These are phyloP conservation scores for Stramenopiles sp. DNA, from an alignment of 352 stramenopile genomes.

Conservation along the genomic window DNA sequence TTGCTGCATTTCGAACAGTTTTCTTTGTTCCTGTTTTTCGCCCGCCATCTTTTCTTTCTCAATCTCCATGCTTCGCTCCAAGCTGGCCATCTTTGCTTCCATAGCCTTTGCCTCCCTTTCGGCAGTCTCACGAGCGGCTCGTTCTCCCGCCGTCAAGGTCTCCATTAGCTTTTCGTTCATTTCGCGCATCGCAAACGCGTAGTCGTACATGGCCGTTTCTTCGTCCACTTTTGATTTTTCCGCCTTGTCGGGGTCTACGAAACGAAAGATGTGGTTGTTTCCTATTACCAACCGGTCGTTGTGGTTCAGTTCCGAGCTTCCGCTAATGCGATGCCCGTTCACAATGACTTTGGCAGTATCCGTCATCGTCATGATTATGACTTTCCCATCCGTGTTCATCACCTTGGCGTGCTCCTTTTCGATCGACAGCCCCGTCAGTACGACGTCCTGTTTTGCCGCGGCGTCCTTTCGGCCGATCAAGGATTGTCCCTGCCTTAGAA, in stretches of 20 bases:
- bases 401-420: constrained; percentile 35
- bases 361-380: constrained; percentile 28
- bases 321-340: constrained; percentile 36
- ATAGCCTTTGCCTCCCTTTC: constrained; percentile 34
- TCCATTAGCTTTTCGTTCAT: constrained; percentile 47
- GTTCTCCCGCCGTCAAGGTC: constrained; percentile 45
- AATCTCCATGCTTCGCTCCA: background rate
- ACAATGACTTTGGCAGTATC: constrained; percentile 39
- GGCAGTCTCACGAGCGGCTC: constrained; percentile 33
- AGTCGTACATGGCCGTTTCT: constrained; percentile 34
- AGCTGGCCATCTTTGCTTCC: constrained; percentile 25
- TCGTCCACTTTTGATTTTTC: constrained; percentile 20
- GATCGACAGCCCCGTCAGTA: constrained; percentile 48
- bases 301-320: constrained; percentile 31
- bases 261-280: constrained; percentile 51
- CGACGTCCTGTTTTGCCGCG: constrained; percentile 41
- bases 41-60: background rate
- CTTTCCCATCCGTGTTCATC: constrained; percentile 15
- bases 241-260: constrained; percentile 14
- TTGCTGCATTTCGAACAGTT: constrained; percentile 5
- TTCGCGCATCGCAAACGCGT: constrained; percentile 51
- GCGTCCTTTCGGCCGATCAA: constrained; percentile 42
- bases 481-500: constrained; percentile 29
- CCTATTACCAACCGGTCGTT: constrained; percentile 46
- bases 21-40: background rate